Conservation (phyloP, 2,329 filamentous ascomycete genomes). For the Massarina eburnea region DNA sequence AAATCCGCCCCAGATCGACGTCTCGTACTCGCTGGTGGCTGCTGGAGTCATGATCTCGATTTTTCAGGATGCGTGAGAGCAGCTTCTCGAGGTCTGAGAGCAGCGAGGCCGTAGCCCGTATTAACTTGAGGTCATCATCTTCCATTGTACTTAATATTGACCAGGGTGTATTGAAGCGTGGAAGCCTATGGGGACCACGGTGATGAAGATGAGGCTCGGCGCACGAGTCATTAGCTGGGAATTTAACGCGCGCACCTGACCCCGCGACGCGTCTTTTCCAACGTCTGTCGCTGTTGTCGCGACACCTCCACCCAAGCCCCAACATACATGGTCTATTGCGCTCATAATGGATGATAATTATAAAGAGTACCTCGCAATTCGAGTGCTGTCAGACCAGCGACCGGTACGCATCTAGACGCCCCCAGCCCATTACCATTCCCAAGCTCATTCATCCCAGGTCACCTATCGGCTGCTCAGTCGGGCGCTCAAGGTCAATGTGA, state of each 20-base stretch:
- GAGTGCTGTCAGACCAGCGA: constrained; percentile 74
- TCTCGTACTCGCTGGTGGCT: constrained; percentile 43
- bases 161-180: neutral
- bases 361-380: constrained; percentile 71
- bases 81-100: constrained; percentile 34
- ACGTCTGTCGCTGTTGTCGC: neutral
- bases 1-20: constrained; percentile 44
- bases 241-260: constrained; percentile 34
- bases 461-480: constrained; percentile 86
- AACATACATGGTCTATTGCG: constrained; percentile 1
- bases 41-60: constrained; percentile 22
- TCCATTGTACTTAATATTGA: constrained; percentile 42
- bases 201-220: constrained; percentile 11
- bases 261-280: constrained; percentile 21
- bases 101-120: constrained; percentile 44
- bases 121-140: constrained; percentile 50
- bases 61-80: constrained; percentile 43
- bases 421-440: neutral
- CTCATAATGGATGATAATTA: constrained; percentile 60
- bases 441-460: constrained; percentile 57
- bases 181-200: neutral
- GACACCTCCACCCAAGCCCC: constrained; percentile 8
- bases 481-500: constrained; percentile 79
- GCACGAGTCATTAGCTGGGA: constrained; percentile 28
- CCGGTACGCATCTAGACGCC: constrained; percentile 55